Conservation (phyloP, 805 yeast species). For the Yarrowia deformans region DNA sequence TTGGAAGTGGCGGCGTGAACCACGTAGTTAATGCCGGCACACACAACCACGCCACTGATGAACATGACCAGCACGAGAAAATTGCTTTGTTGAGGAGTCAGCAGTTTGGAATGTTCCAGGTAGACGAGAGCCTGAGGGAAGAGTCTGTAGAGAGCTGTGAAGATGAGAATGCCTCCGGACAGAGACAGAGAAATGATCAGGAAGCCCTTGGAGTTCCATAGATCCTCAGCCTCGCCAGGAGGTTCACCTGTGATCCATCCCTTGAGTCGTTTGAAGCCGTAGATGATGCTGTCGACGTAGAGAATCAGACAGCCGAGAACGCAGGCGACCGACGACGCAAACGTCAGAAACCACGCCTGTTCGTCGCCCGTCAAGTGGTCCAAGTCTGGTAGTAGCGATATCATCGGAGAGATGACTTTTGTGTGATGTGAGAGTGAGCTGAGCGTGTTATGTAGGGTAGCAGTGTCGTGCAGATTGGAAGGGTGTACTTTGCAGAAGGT, state of each 20-base stretch:
- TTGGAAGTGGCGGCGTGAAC: conserved; percentile 81
- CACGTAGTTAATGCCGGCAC: conserved; percentile 65
- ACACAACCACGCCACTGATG: conserved; percentile 66
- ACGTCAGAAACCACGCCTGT: conserved; percentile 63
- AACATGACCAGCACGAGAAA: conserved; percentile 56
- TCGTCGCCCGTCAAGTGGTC: conserved; percentile 41
- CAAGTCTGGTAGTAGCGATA: conserved; percentile 23
- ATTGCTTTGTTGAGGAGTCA: conserved; percentile 49
- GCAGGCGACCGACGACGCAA: conserved; percentile 73
- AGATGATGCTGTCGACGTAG: conserved; percentile 63
- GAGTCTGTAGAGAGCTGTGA: conserved; percentile 78
- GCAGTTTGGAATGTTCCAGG: conserved; percentile 50
- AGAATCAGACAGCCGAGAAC: conserved; percentile 74
- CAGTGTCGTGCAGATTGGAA: neutral
- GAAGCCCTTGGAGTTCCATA: conserved; percentile 55
- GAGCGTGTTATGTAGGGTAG: neutral
- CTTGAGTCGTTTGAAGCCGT: conserved; percentile 59
- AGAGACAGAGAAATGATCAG: conserved; percentile 77
- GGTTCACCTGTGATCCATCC: conserved; percentile 10
- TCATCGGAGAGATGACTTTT: neutral
- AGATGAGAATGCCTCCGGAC: conserved; percentile 78
- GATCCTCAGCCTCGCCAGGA: conserved; percentile 9
- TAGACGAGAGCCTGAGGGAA: conserved; percentile 71
- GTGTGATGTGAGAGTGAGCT: neutral
- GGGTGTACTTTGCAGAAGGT: too few relatives aligned